Evolutionary conservation across 192 early-diverging fungal genomes (phyloP).

Genomic region (Glomus cerebriforme): DNA sequence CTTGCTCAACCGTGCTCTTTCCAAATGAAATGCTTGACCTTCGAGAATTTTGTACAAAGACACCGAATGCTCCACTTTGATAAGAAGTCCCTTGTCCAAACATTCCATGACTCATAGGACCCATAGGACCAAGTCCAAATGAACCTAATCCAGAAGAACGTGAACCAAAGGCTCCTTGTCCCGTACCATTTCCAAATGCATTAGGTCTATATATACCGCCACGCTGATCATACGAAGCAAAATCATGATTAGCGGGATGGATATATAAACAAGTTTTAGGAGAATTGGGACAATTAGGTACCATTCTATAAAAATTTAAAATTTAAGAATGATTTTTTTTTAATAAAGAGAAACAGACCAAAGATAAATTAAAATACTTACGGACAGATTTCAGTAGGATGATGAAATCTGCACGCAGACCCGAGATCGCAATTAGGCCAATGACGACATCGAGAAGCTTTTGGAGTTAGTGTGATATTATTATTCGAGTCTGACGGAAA

Average conservation of each 20-base stretch:
- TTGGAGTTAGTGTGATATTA: conserved; percentile 13
- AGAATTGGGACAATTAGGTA: conserved; percentile 44
- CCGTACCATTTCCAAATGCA: conserved; percentile 6
- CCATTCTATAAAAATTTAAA: conserved; percentile 15
- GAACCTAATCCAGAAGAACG: conserved; percentile 5
- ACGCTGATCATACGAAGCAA: conserved; percentile 2
- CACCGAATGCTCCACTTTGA: not conserved
- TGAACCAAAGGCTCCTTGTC: not conserved
- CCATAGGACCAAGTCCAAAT: not conserved
- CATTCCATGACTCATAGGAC: conserved; percentile 1
- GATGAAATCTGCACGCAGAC: conserved; percentile 41
- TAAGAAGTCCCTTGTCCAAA: not conserved
- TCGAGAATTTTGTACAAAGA: not conserved
- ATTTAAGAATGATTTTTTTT: not conserved
- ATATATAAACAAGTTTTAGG: conserved; percentile 42
- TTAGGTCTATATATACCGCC: not conserved
- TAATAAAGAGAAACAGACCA: not conserved
- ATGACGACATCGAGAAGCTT: conserved; percentile 39
- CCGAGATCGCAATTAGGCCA: conserved; percentile 48
- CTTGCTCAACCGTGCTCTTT: not conserved
- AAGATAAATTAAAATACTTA: conserved; percentile 1
- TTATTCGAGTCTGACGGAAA: not conserved
- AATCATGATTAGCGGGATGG: conserved; percentile 36
- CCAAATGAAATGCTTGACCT: not conserved
- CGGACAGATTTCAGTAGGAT: conserved; percentile 42